Evolutionary conservation across 2,329 filamentous ascomycete species (phyloP).

Genomic region (Penicillium sclerotigenum): DNA sequence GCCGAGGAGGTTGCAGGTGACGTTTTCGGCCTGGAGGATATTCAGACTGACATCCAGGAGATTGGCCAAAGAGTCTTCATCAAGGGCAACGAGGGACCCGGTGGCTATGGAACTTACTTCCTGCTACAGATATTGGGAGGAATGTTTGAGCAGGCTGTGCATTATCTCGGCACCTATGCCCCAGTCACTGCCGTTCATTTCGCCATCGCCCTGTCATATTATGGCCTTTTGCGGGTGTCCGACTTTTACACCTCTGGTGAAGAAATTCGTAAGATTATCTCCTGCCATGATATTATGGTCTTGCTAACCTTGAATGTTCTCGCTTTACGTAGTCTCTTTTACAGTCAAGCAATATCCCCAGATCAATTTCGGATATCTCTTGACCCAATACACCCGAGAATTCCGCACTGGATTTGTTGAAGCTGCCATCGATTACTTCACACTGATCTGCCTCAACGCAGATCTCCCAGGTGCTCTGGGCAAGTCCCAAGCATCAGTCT

Average conservation of each 20-base stretch:
- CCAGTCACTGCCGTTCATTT: slow-evolving; percentile 95
- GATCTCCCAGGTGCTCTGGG: slow-evolving; percentile 74
- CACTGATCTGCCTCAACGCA: slow-evolving; percentile 84
- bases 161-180: slow-evolving; percentile 86
- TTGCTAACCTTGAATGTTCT: slow-evolving; percentile 6
- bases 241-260: slow-evolving; percentile 72
- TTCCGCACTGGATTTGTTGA: slow-evolving; percentile 89
- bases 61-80: slow-evolving; percentile 90
- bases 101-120: slow-evolving; percentile 86
- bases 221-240: slow-evolving; percentile 82
- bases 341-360: slow-evolving; percentile 60
- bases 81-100: slow-evolving; percentile 73
- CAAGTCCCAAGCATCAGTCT: slow-evolving; percentile 73
- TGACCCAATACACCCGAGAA: slow-evolving; percentile 92
- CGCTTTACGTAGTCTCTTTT: slow-evolving; percentile 48
- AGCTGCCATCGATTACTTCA: slow-evolving; percentile 89
- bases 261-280: slow-evolving; percentile 56
- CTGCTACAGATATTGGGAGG: slow-evolving; percentile 86
- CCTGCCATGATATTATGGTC: not conserved
- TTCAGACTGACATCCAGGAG: slow-evolving; percentile 77
- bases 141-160: slow-evolving; percentile 89
- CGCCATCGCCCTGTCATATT: slow-evolving; percentile 81
- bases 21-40: slow-evolving; percentile 61
- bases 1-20: slow-evolving; percentile 61
- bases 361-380: slow-evolving; percentile 89